phyloP scores from a whole-genome alignment of 148 eudicot species.

The Oxyria digyna region DNA sequence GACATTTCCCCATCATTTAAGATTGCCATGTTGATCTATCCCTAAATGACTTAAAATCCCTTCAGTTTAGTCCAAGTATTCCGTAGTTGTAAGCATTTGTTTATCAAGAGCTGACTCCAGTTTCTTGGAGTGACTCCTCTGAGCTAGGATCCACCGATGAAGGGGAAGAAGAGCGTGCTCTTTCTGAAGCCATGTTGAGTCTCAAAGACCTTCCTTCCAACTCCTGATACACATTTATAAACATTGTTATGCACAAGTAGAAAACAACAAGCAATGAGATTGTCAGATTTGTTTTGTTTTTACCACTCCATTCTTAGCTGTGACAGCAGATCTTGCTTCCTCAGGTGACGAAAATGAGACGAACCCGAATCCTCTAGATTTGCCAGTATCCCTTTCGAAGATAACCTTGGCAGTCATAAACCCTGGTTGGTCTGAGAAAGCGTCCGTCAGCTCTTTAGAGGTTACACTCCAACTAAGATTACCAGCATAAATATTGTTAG shows the following conservation, averaged over 20 bases:
- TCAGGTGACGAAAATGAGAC: constrained; percentile 60
- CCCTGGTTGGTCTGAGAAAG: constrained; percentile 55
- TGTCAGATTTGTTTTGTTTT: constrained; percentile 12
- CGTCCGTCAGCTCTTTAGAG: constrained; percentile 52
- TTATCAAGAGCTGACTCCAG: constrained; percentile 14
- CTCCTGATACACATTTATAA: constrained; percentile 28
- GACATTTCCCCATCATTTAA: too few species aligned
- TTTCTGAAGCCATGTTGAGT: constrained; percentile 46
- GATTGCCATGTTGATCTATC: too few species aligned
- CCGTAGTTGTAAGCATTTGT: not conserved
- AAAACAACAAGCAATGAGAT: not conserved
- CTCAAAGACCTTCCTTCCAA: constrained; percentile 69
- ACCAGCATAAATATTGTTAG: constrained; percentile 78
- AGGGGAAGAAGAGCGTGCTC: constrained; percentile 24
- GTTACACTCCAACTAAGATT: constrained; percentile 72
- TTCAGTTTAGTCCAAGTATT: too few species aligned
- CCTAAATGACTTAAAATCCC: too few species aligned
- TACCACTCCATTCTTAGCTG: constrained; percentile 68
- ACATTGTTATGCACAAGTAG: not conserved
- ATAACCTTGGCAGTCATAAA: constrained; percentile 68
- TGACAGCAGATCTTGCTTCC: constrained; percentile 55
- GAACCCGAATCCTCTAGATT: constrained; percentile 87
- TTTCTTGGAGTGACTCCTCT: constrained; percentile 17
- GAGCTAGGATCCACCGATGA: constrained; percentile 9
- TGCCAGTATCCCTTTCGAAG: constrained; percentile 59